These are phyloP conservation scores for Didymella keratinophila DNA, from an alignment of 2,329 filamentous ascomycete species.

Conservation along the genomic window DNA sequence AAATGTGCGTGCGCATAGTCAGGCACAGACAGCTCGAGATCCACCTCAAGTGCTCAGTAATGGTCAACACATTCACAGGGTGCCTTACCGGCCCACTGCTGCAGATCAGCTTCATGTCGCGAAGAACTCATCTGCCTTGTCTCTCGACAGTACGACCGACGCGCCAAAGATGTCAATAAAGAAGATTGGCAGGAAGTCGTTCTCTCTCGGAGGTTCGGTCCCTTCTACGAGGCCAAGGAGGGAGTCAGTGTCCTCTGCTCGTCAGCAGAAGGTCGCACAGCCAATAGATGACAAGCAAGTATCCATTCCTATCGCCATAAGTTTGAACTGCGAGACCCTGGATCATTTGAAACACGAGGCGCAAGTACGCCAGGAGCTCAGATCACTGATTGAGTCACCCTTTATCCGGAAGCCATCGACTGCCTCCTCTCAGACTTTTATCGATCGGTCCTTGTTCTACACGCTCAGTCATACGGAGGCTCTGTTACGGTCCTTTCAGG, in stretches of 20 bases:
- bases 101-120: conserved; percentile 13
- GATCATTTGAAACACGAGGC: conserved; percentile 41
- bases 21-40: conserved; percentile 18
- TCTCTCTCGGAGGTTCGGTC: conserved; percentile 23
- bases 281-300: background rate
- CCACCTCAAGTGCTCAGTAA: conserved; percentile 29
- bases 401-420: conserved; percentile 33
- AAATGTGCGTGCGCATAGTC: conserved; percentile 8
- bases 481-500: conserved; percentile 46
- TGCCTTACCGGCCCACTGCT: conserved; percentile 32
- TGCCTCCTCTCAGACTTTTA: conserved; percentile 30
- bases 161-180: conserved; percentile 23
- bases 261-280: background rate
- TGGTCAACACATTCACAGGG: conserved; percentile 40
- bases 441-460: conserved; percentile 48
- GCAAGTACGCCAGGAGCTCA: conserved; percentile 22
- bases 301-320: conserved; percentile 31
- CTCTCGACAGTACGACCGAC: conserved; percentile 19
- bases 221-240: background rate
- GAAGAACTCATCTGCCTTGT: conserved; percentile 6
- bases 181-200: conserved; percentile 34
- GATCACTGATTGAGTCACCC: conserved; percentile 24
- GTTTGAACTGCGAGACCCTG: conserved; percentile 40
- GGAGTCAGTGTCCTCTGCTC: background rate
- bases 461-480: conserved; percentile 43